These are phyloP conservation scores for Cydonia oblonga DNA, from an alignment of 331 rosid genomes.

Conservation along the genomic window DNA sequence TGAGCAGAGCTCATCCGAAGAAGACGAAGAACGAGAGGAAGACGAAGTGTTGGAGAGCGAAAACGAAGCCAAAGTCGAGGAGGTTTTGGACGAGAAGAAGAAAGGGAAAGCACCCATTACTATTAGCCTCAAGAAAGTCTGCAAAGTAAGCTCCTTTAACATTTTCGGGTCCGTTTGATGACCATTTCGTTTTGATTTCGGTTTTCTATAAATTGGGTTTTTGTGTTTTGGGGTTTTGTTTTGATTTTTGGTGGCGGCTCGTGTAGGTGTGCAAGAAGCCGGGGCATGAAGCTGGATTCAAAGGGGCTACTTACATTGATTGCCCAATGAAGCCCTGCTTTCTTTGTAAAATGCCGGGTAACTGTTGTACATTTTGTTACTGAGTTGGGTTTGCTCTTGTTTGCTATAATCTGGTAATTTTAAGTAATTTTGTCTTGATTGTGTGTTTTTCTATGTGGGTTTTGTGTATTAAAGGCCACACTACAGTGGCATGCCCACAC, in stretches of 20 bases:
- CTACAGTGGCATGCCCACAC: constrained; percentile 87
- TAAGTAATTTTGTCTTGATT: background rate
- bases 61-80: constrained; percentile 15
- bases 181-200: background rate
- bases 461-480: constrained; percentile 59
- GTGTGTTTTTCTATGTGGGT: background rate
- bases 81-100: constrained; percentile 22
- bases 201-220: background rate
- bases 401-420: background rate
- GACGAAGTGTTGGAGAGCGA: constrained; percentile 2
- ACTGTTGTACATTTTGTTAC: background rate
- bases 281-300: constrained; percentile 95
- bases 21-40: constrained; percentile 31
- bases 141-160: constrained; percentile 42
- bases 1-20: constrained; percentile 60
- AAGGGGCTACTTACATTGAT: constrained; percentile 90
- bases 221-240: background rate
- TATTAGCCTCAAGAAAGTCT: constrained; percentile 62
- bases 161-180: too few relatives aligned
- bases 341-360: constrained; percentile 91
- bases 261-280: constrained; percentile 71
- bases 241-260: background rate
- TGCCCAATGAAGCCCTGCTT: constrained; percentile 98
- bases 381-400: background rate
- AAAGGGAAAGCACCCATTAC: constrained; percentile 59